phyloP scores from a whole-genome alignment of 176 grass and related monocot species.

The Hordeum marinum region DNA sequence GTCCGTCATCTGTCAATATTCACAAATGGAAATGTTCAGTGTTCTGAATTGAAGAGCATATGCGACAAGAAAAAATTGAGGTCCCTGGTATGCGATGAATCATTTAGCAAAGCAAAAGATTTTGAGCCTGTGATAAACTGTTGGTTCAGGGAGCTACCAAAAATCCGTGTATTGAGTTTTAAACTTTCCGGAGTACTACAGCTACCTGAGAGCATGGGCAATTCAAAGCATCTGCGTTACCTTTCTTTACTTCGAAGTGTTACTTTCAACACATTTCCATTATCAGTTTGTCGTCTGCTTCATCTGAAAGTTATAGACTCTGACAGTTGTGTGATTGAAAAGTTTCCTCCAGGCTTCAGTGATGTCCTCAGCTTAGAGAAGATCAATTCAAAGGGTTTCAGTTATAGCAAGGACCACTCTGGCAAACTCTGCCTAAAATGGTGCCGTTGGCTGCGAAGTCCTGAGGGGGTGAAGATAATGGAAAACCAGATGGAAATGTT shows the following conservation, averaged over 20 bases:
- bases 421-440: background rate
- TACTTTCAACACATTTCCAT: background rate
- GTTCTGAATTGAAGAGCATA: no score
- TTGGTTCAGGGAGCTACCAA: background rate
- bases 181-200: no score
- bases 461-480: background rate
- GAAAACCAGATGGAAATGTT: background rate
- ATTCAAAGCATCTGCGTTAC: background rate
- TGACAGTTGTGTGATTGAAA: background rate
- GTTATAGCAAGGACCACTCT: background rate
- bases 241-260: background rate
- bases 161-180: background rate
- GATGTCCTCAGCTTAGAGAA: background rate
- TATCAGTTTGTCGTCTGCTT: background rate
- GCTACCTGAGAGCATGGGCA: background rate
- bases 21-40: no score
- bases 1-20: no score
- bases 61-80: no score
- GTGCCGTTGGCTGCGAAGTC: fast-evolving
- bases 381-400: background rate
- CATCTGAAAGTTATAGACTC: background rate
- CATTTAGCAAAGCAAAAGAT: no score
- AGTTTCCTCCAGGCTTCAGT: background rate
- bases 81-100: no score
- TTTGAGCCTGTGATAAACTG: no score